Evolutionary conservation across 2,329 filamentous ascomycete species (phyloP), one percentile per base, ranked within the genome.

Genomic region (Chrysoporthe cubensis): DNA sequence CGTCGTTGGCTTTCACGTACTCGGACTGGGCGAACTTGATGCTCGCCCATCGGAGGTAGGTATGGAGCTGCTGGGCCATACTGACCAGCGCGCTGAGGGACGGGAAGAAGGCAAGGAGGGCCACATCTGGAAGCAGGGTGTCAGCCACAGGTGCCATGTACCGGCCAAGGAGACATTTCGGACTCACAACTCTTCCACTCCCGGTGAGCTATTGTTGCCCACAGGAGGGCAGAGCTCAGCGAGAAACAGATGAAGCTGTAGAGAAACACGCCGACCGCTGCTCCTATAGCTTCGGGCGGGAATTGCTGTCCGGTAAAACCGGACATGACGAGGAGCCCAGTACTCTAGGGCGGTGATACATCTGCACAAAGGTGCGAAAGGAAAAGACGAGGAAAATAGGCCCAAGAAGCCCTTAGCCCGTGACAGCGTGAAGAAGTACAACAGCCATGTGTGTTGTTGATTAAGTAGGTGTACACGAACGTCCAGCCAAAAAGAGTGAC

Each of bases 111-210:
- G 76, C 75, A 21, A 83, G 72, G 40, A 81, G 70, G 26, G 78
- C 78, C 42, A 83, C 76, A 70, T 82, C 81, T 82, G 60, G 34
- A 57, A n/a, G 8, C 9, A 57, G n/a, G 3, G 37, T 6, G 44
- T 74, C 42, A 72, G 69, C 42, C 8, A 37, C 32, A 21, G 46
- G 3, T 57, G 3, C 21, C 56, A 46, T 34, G 6, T 32, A 3
- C 16, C 5, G n/a, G 3, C n/a, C 8, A 4, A 8, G 34, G 21
- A 37, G 26, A 43, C 9, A 40, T 26, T 26, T 26, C 26, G 56
- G 1, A 77, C 80, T 75, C 74, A 82, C 80, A 83, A 70, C 80
- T 82, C 66, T 73, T 74, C 46, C 76, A 76, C 71, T 82, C 81
- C 40, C 58, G 58, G 43, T 69, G 68, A 37, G 62, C 68, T 58